Conservation (phyloP, 352 stramenopile genomes). For the Globisporangium alternatum region DNA sequence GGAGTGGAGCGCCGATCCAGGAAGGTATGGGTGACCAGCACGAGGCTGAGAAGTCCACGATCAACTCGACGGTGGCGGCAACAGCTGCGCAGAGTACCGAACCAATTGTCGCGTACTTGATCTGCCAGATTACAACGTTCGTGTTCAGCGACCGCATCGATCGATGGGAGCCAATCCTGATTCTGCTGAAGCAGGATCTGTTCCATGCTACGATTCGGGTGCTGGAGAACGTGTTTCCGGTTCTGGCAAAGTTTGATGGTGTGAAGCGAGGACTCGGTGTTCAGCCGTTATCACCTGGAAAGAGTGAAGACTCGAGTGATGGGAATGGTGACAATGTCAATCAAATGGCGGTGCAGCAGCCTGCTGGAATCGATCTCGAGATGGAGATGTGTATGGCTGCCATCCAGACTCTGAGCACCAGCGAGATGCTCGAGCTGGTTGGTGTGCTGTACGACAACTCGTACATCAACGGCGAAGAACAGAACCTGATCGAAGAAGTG, state of each 20-base stretch:
- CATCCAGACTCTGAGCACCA: slow-evolving; percentile 65
- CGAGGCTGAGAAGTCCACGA: slow-evolving; percentile 15
- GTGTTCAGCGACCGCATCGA: slow-evolving; percentile 73
- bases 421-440: slow-evolving; percentile 59
- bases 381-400: slow-evolving; percentile 69
- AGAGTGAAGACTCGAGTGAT: slow-evolving; percentile 8
- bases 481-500: slow-evolving; percentile 66
- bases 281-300: slow-evolving; percentile 11
- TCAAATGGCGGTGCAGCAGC: neutral
- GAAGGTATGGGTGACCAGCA: slow-evolving; percentile 2
- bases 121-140: slow-evolving; percentile 54
- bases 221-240: slow-evolving; percentile 67
- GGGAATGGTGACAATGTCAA: neutral
- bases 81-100: slow-evolving; percentile 63
- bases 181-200: slow-evolving; percentile 62
- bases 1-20: slow-evolving; percentile 34
- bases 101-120: slow-evolving; percentile 81
- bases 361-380: slow-evolving; percentile 37
- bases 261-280: slow-evolving; percentile 27
- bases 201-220: slow-evolving; percentile 68
- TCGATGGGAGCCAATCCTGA: slow-evolving; percentile 76
- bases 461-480: slow-evolving; percentile 76
- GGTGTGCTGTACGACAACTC: slow-evolving; percentile 59
- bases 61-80: slow-evolving; percentile 27
- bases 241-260: slow-evolving; percentile 58